phyloP scores from a whole-genome alignment of 257 asterid species.

The Henckelia pumila region DNA sequence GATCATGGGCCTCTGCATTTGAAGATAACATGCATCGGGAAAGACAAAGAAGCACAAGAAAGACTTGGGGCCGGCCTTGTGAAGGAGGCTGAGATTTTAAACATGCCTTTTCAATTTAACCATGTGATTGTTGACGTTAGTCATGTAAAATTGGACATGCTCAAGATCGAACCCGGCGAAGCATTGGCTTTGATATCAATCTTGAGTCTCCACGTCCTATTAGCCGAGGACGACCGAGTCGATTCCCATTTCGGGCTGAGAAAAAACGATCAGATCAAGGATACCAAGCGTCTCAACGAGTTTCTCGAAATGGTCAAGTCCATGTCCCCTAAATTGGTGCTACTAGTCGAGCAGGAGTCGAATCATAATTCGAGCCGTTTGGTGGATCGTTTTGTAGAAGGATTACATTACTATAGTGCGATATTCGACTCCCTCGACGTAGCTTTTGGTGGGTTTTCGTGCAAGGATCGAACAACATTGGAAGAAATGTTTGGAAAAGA shows the following conservation, averaged over 20 bases:
- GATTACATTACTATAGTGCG: conserved; percentile 51
- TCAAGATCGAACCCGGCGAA: conserved; percentile 36
- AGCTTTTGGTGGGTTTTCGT: conserved; percentile 29
- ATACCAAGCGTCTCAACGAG: conserved; percentile 30
- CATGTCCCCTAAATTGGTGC: conserved; percentile 33
- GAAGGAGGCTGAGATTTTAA: conserved; percentile 44
- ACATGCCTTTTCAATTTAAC: conserved; percentile 37
- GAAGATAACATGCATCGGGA: conserved; percentile 39
- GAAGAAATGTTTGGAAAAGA: conserved; percentile 57
- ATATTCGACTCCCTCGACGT: conserved; percentile 39
- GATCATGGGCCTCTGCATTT: conserved; percentile 36
- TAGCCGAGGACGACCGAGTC: conserved; percentile 47
- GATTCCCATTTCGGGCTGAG: conserved; percentile 30
- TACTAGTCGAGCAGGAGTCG: conserved; percentile 53
- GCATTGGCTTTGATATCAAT: conserved; percentile 45
- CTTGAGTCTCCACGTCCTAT: conserved; percentile 37
- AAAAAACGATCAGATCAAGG: conserved; percentile 29
- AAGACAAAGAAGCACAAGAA: conserved; percentile 30
- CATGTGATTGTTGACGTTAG: conserved; percentile 27
- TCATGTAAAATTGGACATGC: conserved; percentile 40
- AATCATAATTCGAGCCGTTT: conserved; percentile 40
- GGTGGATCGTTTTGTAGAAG: conserved; percentile 48
- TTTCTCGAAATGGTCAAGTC: conserved; percentile 39
- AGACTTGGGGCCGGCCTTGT: conserved; percentile 26
- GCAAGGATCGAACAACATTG: conserved; percentile 32